Evolutionary conservation across 1,139 yeast genomes (phyloP).

Genomic region (Hanseniaspora uvarum): DNA sequence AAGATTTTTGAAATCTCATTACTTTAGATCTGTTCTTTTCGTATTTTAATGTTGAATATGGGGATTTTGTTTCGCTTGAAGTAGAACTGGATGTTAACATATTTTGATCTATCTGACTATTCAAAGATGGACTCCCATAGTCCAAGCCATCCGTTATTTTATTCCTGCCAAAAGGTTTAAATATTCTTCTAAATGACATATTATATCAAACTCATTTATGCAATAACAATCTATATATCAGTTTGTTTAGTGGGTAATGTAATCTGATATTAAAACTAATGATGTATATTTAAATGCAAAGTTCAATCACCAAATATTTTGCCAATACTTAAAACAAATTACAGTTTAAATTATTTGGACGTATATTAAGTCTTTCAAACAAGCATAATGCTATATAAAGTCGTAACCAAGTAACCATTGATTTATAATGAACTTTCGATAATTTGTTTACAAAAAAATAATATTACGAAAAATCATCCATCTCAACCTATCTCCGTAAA

Average conservation of each 20-base stretch:
- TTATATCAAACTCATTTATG: not conserved
- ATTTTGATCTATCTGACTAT: not conserved
- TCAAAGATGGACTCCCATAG: not conserved
- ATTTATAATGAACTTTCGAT: no score
- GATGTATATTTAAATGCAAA: not conserved
- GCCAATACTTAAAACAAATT: not conserved
- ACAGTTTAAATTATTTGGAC: no score
- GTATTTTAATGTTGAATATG: not conserved
- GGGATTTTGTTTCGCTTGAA: not conserved
- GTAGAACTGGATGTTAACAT: not conserved
- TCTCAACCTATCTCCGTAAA: no score
- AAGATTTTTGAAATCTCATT: not conserved
- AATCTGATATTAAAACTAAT: not conserved
- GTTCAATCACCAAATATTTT: no score
- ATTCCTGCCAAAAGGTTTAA: not conserved
- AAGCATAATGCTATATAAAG: no score
- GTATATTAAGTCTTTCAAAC: no score
- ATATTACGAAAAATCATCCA: no score
- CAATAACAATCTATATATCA: not conserved
- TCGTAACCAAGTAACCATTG: no score
- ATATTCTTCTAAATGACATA: not conserved
- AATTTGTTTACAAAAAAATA: no score
- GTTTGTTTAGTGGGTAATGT: not conserved
- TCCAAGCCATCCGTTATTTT: not conserved
- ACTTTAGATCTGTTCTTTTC: not conserved